Evolutionary conservation across 2,329 filamentous ascomycete genomes (phyloP).

Genomic region (Pyrenophora seminiperda): DNA sequence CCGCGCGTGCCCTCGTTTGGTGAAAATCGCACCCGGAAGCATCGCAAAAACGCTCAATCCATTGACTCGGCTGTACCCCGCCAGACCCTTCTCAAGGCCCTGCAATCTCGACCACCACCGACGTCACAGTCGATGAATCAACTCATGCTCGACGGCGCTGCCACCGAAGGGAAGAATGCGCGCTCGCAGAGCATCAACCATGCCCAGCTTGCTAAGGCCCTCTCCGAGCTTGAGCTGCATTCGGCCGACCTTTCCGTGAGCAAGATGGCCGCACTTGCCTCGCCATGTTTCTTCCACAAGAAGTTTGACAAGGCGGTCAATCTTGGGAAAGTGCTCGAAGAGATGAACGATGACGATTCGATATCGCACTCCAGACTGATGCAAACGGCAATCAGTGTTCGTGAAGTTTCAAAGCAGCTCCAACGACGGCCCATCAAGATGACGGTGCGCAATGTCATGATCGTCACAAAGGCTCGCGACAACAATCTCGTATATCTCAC

Average conservation of each 20-base stretch:
- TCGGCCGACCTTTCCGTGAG: slow-evolving; percentile 50
- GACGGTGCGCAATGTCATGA: slow-evolving; percentile 94
- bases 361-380: slow-evolving; percentile 93
- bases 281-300: slow-evolving; percentile 97
- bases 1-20: slow-evolving; percentile 45
- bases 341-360: slow-evolving; percentile 85
- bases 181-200: slow-evolving; percentile 40
- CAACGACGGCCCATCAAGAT: slow-evolving; percentile 90
- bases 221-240: slow-evolving; percentile 57
- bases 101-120: slow-evolving; percentile 66
- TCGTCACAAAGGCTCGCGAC: slow-evolving; percentile 96
- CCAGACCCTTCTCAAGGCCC: slow-evolving; percentile 81
- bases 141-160: slow-evolving; percentile 58
- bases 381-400: slow-evolving; percentile 91
- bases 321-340: slow-evolving; percentile 90
- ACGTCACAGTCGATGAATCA: slow-evolving; percentile 66
- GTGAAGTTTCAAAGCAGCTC: slow-evolving; percentile 94
- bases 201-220: slow-evolving; percentile 66
- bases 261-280: slow-evolving; percentile 73
- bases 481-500: slow-evolving; percentile 91
- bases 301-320: slow-evolving; percentile 96
- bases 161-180: slow-evolving; percentile 33
- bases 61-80: slow-evolving; percentile 69
- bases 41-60: slow-evolving; percentile 55
- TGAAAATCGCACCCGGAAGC: slow-evolving; percentile 45